Conservation (phyloP, 768 basidiomycete genomes). For the Mycena vulgaris region DNA sequence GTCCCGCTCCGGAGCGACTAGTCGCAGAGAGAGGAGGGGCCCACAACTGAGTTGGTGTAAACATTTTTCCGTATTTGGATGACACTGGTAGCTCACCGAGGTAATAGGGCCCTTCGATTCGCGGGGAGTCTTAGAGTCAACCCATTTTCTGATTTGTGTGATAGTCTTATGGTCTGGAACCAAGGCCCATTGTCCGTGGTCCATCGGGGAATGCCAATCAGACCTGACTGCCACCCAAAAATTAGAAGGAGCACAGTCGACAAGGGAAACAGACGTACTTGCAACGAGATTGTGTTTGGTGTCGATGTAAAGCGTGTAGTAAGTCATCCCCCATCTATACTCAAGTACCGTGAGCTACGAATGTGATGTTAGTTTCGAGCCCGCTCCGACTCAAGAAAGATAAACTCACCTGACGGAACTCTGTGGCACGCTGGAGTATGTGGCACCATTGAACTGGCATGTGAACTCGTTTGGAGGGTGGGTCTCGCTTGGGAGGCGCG, state of each 20-base stretch:
- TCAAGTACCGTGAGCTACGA: conserved; percentile 9
- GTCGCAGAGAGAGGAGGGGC: background rate
- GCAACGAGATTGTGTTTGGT: background rate
- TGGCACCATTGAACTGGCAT: background rate
- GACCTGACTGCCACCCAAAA: background rate
- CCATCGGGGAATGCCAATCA: background rate
- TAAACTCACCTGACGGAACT: background rate
- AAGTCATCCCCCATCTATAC: background rate
- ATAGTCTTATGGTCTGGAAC: background rate
- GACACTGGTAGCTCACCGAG: background rate
- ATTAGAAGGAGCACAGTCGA: background rate
- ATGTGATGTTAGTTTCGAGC: background rate
- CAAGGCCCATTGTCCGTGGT: background rate
- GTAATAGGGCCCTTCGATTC: background rate
- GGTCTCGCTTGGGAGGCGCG: no score
- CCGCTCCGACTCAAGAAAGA: background rate
- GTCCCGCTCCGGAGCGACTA: background rate
- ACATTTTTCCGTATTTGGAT: background rate
- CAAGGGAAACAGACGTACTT: background rate
- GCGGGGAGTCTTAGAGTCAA: background rate
- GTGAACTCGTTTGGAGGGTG: background rate
- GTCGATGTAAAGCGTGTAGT: conserved; percentile 1
- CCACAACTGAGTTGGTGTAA: background rate
- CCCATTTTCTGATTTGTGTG: background rate
- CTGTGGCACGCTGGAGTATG: background rate